Base-by-base conservation (phyloP, 805 yeast genomes). In the Metschnikowia drakensbergensis region DNA sequence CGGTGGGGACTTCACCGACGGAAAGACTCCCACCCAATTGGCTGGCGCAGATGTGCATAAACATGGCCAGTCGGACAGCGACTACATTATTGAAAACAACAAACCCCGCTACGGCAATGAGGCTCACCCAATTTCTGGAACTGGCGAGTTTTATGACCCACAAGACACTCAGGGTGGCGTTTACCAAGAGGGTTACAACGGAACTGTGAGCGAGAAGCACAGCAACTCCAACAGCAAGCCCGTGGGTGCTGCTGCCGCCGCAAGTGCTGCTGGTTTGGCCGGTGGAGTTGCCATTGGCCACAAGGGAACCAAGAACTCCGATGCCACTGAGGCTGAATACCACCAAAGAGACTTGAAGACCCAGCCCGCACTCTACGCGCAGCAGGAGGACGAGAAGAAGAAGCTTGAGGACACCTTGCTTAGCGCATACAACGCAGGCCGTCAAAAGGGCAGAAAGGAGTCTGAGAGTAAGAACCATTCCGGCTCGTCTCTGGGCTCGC, bases 101-200 rank as follows among this genome's bases (percentile, higher is more conserved):
- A 47, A 57, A 26, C 71, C 69, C 3, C 46, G 48, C 3, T 69
- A 67, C 53, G 61, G 59, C 27, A 60, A 67, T 48, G 67, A 63
- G 37, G 70, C 73, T 27, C 52, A 48, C 32, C 55, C 55, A 11
- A 55, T 48, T 7, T 47, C 59, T 32, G 74, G 73, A 29, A 52
- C 57, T 8, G 74, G 74, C 9, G 53, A 55, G 42, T 69, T 61
- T 49, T 69, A 58, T 49, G 65, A 67, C 42, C 72, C 74, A 9
- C 58, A 53, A 50, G 72, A 68, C 52, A 67, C 72, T 31, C 72
- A 68, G 51, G 70, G 69, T 26, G 69, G 71, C 22, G 49, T 57
- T 41, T 63, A 62, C 47, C 35, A 52, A 37, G 37, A 39, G 26
- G 47, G 43, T 32, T 42, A 26, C 30, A 37, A 33, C 11, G 25